phyloP scores from a whole-genome alignment of 441 rosid genomes.

The Euphorbia celastroides region DNA sequence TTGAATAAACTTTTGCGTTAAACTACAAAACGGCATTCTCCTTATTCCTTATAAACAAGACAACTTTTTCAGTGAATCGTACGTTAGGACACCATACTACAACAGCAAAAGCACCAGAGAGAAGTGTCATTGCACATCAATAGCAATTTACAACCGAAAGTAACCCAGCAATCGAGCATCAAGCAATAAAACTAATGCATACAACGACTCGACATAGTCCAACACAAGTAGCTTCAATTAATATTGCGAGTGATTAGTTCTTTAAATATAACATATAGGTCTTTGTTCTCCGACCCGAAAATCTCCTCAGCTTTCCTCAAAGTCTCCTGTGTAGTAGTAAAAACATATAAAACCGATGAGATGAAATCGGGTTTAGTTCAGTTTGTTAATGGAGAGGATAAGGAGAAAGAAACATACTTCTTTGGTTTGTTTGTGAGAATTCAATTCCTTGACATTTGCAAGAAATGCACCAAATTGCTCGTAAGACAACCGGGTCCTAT shows the following conservation, averaged over 20 bases:
- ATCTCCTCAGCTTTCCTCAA: constrained; percentile 80
- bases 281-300: constrained; percentile 70
- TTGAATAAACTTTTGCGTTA: no score
- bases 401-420: constrained; percentile 37
- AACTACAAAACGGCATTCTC: no score
- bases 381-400: not conserved
- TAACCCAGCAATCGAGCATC: no score
- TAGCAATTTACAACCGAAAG: no score
- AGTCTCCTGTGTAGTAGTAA: constrained; percentile 57
- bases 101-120: no score
- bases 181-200: no score
- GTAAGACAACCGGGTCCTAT: constrained; percentile 78
- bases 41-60: no score
- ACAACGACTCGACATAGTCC: no score
- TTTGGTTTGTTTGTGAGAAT: constrained; percentile 78
- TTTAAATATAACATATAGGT: constrained; percentile 68
- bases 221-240: constrained; percentile 32
- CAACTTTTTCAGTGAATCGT: no score
- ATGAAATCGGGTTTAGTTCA: not conserved
- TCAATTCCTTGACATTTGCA: constrained; percentile 86
- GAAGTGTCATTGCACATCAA: no score
- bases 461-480: constrained; percentile 91
- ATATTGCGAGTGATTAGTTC: constrained; percentile 69
- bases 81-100: no score
- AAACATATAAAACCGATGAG: not conserved